Percentiles rank a stretch among this genome's conserved stretches.
These are phyloP conservation scores for Senna siamea DNA, from an alignment of 306 rosid genomes.

Conservation along the genomic window DNA sequence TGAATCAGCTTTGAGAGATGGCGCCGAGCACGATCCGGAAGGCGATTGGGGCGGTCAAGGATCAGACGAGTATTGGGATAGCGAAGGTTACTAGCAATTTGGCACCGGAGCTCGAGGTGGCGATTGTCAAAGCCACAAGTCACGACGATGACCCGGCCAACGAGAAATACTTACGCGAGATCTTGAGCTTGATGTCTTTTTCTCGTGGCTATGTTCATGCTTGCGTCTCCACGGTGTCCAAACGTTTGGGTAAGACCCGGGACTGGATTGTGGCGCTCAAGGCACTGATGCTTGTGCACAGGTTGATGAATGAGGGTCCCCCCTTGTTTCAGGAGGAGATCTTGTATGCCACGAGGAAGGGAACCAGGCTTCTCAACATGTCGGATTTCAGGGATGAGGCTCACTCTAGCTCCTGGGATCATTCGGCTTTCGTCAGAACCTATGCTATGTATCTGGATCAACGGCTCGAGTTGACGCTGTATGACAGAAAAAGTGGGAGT, in stretches of 20 bases:
- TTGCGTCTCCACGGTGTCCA: constrained; percentile 75
- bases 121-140: constrained; percentile 90
- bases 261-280: constrained; percentile 98
- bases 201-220: constrained; percentile 87
- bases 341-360: constrained; percentile 84
- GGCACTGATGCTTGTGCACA: constrained; percentile 73
- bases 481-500: constrained; percentile 55
- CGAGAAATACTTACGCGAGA: constrained; percentile 85
- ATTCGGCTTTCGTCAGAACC: constrained; percentile 86
- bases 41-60: constrained; percentile 98
- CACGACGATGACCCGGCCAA: constrained; percentile 94
- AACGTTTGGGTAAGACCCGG: constrained; percentile 87
- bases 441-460: constrained; percentile 92
- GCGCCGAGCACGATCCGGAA: constrained; percentile 94
- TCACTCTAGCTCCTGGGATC: constrained; percentile 97
- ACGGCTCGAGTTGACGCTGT: constrained; percentile 76
- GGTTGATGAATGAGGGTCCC: constrained; percentile 82
- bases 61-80: constrained; percentile 96
- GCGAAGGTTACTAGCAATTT: constrained; percentile 91
- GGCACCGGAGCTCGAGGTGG: constrained; percentile 98
- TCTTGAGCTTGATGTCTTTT: constrained; percentile 67
- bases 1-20: constrained; percentile 48
- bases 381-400: constrained; percentile 95
- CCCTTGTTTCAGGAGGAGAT: constrained; percentile 86
- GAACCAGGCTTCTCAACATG: constrained; percentile 85